Base-by-base conservation (phyloP, 805 yeast genomes). In the Candida railenensis region DNA sequence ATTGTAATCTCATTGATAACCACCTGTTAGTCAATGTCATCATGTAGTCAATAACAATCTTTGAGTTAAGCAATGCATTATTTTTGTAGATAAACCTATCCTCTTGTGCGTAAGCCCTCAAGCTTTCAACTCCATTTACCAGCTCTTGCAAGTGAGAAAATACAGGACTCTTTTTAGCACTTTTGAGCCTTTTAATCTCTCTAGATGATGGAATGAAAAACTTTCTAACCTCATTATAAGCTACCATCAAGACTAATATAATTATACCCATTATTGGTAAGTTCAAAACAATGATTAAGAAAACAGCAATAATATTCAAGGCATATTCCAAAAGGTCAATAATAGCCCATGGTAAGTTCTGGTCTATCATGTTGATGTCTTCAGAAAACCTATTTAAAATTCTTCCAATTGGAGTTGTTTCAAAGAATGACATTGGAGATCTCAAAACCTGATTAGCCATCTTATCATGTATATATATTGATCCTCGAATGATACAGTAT, bases 361-460 rank as follows among this genome's bases (percentile, higher is more conserved):
- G 50, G 43, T 63, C 67, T 30, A 63, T 46, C 18, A 49, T 52
- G 14, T 54, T 53, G 11, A 62, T 54, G 33, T 63, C 67, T 37
- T 56, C 59, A 5, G 66, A 52, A 43, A 63, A 63, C 16, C 67
- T 43, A 45, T 63, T 63, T 58, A 63, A 51, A 18, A 63, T 58
- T 44, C 67, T 42, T 1, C 66, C 67, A 30, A 59, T 53, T 2
- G 67, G 67, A 1, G 65, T 62, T 16, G 60, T 59, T 42, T 63
- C 67, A 37, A 63, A 63, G 46, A 59, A 63, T 1, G 59, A 52
- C 66, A 63, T 62, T 2, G 67, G 66, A 0, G 65, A 55, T 28
- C 59, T 51, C 50, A 63, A 53, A 2, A 63, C 58, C 14, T 58
- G 51, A 7, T 50, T 42, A 9, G 62, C 62, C 65, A 63, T 58